These are phyloP conservation scores for Lotmaria passim DNA, from an alignment of 208 protist species.

Conservation along the genomic window DNA sequence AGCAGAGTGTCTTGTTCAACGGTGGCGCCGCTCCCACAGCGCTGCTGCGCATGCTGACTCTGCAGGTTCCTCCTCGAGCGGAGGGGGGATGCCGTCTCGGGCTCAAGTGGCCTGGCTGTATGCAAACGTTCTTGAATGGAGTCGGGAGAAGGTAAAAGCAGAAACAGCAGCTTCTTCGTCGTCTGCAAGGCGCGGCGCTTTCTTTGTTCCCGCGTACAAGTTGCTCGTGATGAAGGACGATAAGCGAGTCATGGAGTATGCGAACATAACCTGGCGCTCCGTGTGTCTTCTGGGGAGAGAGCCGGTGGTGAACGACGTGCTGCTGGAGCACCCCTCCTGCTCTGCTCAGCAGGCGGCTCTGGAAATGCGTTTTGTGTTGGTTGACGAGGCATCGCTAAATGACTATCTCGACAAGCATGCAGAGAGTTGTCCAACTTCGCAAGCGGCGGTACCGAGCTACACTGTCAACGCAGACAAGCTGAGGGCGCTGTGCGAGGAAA, in stretches of 20 bases:
- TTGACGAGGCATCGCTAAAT: conserved; percentile 19
- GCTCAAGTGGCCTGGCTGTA: conserved; percentile 30
- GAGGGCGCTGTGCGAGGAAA: conserved; percentile 29
- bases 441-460: neutral
- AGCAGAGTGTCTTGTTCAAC: conserved; percentile 30
- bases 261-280: conserved; percentile 43
- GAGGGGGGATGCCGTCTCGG: neutral
- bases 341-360: conserved; percentile 82
- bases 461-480: conserved; percentile 7
- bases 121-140: conserved; percentile 42
- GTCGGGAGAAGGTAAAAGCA: neutral
- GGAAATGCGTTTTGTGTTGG: conserved; percentile 65
- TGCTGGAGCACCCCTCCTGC: conserved; percentile 79
- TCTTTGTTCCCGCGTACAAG: conserved; percentile 63
- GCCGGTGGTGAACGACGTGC: conserved; percentile 58
- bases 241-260: conserved; percentile 36
- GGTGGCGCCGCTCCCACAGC: conserved; percentile 5
- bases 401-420: conserved; percentile 4
- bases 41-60: neutral
- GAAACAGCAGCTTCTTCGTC: neutral
- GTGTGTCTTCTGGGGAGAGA: conserved; percentile 79
- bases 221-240: conserved; percentile 66
- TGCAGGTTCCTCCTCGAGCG: neutral
- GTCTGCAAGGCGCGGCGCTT: conserved; percentile 4
- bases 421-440: neutral